A percentile compares a stretch with the other conserved stretches of the same genome.
Evolutionary conservation across 306 rosid species (phyloP).

Genomic region (Vigna hirtella): DNA sequence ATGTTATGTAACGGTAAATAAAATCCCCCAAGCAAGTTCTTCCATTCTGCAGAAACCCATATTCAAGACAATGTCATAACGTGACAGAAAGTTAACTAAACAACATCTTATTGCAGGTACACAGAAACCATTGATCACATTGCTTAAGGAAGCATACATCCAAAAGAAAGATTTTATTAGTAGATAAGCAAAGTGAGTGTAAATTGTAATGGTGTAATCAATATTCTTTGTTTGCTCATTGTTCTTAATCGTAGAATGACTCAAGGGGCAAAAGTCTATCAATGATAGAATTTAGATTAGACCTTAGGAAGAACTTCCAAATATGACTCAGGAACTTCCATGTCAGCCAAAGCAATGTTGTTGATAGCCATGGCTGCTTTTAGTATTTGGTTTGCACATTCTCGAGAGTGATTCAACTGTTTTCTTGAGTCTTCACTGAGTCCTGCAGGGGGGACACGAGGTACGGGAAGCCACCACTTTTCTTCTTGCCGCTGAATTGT

Average conservation of each 20-base stretch:
- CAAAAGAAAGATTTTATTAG: background rate
- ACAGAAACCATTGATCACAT: background rate
- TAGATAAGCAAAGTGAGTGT: background rate
- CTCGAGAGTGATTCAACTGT: constrained; percentile 80
- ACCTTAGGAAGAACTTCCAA: constrained; percentile 89
- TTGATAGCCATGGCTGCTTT: constrained; percentile 95
- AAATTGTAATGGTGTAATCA: background rate
- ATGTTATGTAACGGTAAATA: constrained; percentile 80
- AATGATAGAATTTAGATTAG: constrained; percentile 34
- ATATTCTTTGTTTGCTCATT: background rate
- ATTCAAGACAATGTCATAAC: constrained; percentile 31
- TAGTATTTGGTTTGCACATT: constrained; percentile 78
- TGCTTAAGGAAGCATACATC: background rate
- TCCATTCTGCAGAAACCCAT: constrained; percentile 70
- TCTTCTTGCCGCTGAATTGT: constrained; percentile 86
- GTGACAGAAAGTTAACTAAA: background rate
- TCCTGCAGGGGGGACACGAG: constrained; percentile 83
- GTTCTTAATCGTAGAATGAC: background rate
- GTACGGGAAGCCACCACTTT: constrained; percentile 99
- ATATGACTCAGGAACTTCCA: constrained; percentile 94
- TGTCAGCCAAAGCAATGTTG: constrained; percentile 73
- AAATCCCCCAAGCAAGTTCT: constrained; percentile 90
- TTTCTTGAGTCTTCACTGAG: constrained; percentile 78
- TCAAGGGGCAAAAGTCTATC: background rate
- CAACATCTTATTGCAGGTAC: background rate